Base-by-base conservation (phyloP, 306 rosid genomes). In the Astragalus membranaceus region DNA sequence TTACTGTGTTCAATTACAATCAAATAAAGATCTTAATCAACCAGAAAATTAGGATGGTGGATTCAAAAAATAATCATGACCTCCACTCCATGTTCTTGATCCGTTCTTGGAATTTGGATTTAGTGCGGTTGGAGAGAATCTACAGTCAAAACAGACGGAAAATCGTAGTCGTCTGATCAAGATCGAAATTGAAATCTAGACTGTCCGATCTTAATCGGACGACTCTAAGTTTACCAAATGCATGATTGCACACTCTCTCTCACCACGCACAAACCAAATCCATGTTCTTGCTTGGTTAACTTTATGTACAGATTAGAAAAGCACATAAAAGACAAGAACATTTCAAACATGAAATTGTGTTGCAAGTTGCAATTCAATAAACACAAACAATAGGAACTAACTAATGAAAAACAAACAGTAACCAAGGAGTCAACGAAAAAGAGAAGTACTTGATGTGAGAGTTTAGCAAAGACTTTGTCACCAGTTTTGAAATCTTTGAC, bases 381-480 rank as follows among this genome's bases (percentile, higher is more conserved):
- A 60, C 30, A 37, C 42, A 36, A n/a, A 39, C 15, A 32, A 61
- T 14, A 61, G 30, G 33, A 61, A 39, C 46, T 37, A 37, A 37
- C 2, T n/a, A 20, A 20, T 20, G 23, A 12, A 64, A 17, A 10
- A 14, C 59, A 17, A 58, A 37, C 14, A 60, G 51, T 43, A 72
- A 70, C 52, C 14, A 46, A 15, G 6, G 15, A 74, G 47, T 17
- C 7, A 35, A 47, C 69, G 53, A 68, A 33, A 60, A 35, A 63
- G 32, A 61, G 10, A 56, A 73, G 65, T 85, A 88, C 94, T 11
- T 10, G 65, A 75, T 36, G 67, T 35, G 35, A 9, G 30, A 86
- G 84, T 72, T 70, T 66, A 14, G 91, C 66, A 32, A 86, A 47
- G 49, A 86, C 88, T 90, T 88, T 84, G 67, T 90, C 95, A 6